Percentiles rank a stretch among this genome's conserved stretches.
These are phyloP conservation scores for Tolypocladium endophyticum DNA, from an alignment of 2,329 filamentous ascomycete species.

Conservation along the genomic window DNA sequence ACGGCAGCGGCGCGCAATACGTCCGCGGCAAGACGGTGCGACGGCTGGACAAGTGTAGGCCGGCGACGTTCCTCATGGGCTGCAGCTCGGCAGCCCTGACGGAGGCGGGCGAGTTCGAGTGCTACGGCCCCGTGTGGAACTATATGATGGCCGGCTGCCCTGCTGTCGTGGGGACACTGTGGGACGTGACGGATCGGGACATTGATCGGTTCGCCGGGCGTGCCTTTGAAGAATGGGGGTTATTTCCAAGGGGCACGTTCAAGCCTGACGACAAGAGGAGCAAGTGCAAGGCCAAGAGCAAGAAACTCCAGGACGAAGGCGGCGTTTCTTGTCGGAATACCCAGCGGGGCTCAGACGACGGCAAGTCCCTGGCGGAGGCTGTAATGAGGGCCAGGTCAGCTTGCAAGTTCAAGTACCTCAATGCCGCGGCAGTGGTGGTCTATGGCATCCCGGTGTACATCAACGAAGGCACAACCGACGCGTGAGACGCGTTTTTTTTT, in stretches of 20 bases:
- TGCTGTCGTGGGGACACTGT: slow-evolving; percentile 83
- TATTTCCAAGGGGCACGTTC: slow-evolving; percentile 44
- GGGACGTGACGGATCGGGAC: slow-evolving; percentile 97
- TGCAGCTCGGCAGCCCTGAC: slow-evolving; percentile 74
- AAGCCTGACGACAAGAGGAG: slow-evolving; percentile 18
- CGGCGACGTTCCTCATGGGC: slow-evolving; percentile 83
- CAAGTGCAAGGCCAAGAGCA: slow-evolving; percentile 15
- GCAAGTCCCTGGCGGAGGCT: slow-evolving; percentile 63
- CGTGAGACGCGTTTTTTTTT: background rate
- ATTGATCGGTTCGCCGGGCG: slow-evolving; percentile 84
- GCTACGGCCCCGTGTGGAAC: slow-evolving; percentile 80
- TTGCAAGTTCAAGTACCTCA: slow-evolving; percentile 86
- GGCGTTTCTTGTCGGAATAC: background rate
- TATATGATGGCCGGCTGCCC: slow-evolving; percentile 84
- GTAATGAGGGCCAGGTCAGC: slow-evolving; percentile 62
- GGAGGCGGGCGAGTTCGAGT: slow-evolving; percentile 79
- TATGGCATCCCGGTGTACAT: slow-evolving; percentile 93
- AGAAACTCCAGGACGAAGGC: slow-evolving; percentile 6
- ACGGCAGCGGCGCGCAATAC: slow-evolving; percentile 91
- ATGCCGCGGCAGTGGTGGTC: slow-evolving; percentile 84
- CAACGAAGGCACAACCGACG: slow-evolving; percentile 16
- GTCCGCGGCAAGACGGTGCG: slow-evolving; percentile 78
- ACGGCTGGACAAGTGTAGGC: slow-evolving; percentile 61
- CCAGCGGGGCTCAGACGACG: slow-evolving; percentile 1
- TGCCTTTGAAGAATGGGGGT: slow-evolving; percentile 77